Evolutionary conservation across 2,329 filamentous ascomycete genomes (phyloP), one percentile per base, ranked within the genome.

Genomic region (Alternaria ventricosa): DNA sequence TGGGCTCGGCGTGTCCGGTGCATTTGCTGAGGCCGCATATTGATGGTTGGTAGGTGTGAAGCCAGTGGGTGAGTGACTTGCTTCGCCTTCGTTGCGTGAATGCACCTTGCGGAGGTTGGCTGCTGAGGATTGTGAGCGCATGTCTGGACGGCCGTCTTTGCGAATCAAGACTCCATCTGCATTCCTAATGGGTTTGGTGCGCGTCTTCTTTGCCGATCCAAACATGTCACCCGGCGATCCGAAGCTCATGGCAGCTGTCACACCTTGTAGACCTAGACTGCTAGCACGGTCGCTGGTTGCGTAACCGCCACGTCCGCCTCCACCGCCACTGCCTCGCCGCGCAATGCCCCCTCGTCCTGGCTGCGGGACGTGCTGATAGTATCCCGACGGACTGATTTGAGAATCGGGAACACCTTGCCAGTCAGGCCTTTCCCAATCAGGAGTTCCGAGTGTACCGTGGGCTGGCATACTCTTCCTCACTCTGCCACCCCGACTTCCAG

Each of bases 101-200:
- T 85, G 83, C 4, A 85, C 84, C 66, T 85, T 85, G 43, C 84
- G 79, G 13, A 85, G 71, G 62, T 85, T 85, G 51, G 83, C 83
- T n/a, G 84, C 83, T 12, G 82, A 84, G 64, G 82, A 84, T n/a
- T 85, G 82, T 28, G 81, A 83, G 11, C 84, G 81, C 82, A 84
- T 85, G 61, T 86, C 84, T 6, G 84, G 84, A 11, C 82, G 74
- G 6, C 84, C 84, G 60, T 86, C 84, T 65, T 86, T 86, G 45
- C 84, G 79, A 59, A 86, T 85, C 28, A 86, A 71, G 18, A 86
- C 76, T 1, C 84, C 84, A 43, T 85, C 83, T 1, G 83, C 80
- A 64, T 85, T 85, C 3, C 84, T 77, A 22, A 82, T 79, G 3
- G 84, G 84, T 70, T 85, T 85, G 6, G 82, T 84, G n/a, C 84